phyloP scores from a whole-genome alignment of 768 basidiomycete genomes.

The Suillus paluster region DNA sequence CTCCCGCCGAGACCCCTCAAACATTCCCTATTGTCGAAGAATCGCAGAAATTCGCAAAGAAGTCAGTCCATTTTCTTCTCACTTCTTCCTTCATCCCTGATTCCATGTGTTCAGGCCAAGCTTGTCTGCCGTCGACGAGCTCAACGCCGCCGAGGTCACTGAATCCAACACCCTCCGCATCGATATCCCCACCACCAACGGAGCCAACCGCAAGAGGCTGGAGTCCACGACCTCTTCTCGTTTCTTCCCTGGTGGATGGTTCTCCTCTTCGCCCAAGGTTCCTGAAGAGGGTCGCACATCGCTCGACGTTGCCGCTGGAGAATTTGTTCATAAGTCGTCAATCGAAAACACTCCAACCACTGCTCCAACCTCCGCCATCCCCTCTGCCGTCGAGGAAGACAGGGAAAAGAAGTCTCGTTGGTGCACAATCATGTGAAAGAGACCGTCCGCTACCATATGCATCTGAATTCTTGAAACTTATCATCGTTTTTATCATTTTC shows the following conservation, averaged over 20 bases:
- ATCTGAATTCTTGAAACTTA: conserved; percentile 7
- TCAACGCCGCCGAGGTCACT: conserved; percentile 5
- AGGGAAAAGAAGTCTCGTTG: conserved; percentile 18
- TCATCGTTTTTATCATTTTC: conserved; percentile 7
- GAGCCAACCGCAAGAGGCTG: conserved; percentile 39
- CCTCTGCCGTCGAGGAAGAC: conserved; percentile 18
- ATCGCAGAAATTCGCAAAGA: conserved; percentile 12
- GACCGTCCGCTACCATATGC: conserved; percentile 16
- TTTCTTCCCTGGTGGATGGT: conserved; percentile 62
- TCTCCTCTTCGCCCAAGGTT: conserved; percentile 40
- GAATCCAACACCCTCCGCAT: conserved; percentile 13
- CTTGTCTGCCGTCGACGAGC: conserved; percentile 12
- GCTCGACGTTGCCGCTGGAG: conserved; percentile 53
- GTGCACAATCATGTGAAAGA: conserved; percentile 21
- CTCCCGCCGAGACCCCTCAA: conserved; percentile 5
- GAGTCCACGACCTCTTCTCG: conserved; percentile 60
- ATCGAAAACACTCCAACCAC: conserved; percentile 10
- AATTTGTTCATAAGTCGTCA: conserved; percentile 37
- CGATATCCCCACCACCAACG: conserved; percentile 19
- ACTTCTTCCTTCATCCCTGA: conserved; percentile 9
- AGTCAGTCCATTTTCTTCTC: conserved; percentile 12
- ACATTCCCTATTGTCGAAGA: conserved; percentile 21
- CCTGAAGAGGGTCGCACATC: conserved; percentile 49
- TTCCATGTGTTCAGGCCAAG: conserved; percentile 7
- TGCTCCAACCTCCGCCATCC: conserved; percentile 9